These are phyloP conservation scores for Phytophthora fragariae DNA, from an alignment of 352 stramenopile species.

Conservation along the genomic window DNA sequence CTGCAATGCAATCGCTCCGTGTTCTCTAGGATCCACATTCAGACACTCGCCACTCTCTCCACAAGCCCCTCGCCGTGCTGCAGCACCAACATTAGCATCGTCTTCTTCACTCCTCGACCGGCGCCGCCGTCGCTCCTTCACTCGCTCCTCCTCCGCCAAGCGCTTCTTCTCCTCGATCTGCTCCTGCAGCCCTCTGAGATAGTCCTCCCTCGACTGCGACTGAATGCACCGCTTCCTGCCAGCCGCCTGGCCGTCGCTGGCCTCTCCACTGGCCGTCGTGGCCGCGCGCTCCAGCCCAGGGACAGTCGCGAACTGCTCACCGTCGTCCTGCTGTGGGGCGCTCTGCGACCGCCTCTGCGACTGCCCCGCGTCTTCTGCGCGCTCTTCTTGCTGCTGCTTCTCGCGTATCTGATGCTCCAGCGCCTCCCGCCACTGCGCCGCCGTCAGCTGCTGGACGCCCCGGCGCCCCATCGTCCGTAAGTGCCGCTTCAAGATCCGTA, in stretches of 20 bases:
- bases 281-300: background rate
- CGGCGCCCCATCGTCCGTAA: slow-evolving; percentile 32
- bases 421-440: slow-evolving; percentile 50
- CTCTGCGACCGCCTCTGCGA: slow-evolving; percentile 29
- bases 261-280: background rate
- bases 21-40: background rate
- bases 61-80: background rate
- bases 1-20: background rate
- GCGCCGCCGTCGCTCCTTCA: slow-evolving; percentile 6
- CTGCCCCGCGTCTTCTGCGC: background rate
- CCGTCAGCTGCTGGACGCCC: slow-evolving; percentile 47
- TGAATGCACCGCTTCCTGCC: slow-evolving; percentile 5
- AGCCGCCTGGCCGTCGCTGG: background rate
- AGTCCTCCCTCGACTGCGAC: slow-evolving; percentile 43
- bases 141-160: slow-evolving; percentile 9
- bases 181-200: slow-evolving; percentile 48
- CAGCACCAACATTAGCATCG: background rate
- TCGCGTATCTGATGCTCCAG: slow-evolving; percentile 62
- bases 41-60: background rate
- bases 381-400: slow-evolving; percentile 38
- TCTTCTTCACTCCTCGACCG: slow-evolving; percentile 1
- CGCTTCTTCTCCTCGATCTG: slow-evolving; percentile 61
- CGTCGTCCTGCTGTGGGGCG: slow-evolving; percentile 20
- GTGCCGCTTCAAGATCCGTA: slow-evolving; percentile 6
- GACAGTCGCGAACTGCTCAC: background rate